These are phyloP conservation scores for Brassica juncea DNA, from an alignment of 345 rosid genomes.

Conservation along the genomic window DNA sequence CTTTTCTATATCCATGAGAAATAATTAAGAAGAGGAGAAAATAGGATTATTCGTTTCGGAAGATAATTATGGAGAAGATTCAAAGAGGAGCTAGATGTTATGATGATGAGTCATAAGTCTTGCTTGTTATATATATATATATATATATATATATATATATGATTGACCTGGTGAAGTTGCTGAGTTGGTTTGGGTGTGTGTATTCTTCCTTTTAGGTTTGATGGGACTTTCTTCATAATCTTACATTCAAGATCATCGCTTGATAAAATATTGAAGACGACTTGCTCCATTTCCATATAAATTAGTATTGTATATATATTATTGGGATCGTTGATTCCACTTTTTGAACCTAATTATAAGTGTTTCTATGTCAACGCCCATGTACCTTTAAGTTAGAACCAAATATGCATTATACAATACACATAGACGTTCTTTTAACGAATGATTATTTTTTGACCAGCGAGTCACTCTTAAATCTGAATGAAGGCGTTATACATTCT, in stretches of 20 bases:
- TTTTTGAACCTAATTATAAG: background rate
- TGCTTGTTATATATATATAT: background rate
- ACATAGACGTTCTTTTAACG: background rate
- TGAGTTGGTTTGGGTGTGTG: conserved; percentile 28
- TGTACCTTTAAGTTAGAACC: conserved; percentile 22
- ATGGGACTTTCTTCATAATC: conserved; percentile 12
- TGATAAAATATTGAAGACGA: conserved; percentile 21
- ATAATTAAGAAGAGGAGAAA: conserved; percentile 1
- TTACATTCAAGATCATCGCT: conserved; percentile 14
- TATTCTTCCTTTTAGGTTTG: conserved; percentile 17
- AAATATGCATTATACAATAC: conserved; percentile 9
- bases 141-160: background rate
- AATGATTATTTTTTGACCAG: conserved; percentile 33
- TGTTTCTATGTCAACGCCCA: conserved; percentile 20
- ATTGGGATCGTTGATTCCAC: background rate
- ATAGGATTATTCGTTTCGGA: background rate
- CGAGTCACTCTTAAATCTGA: background rate
- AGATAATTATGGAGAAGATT: background rate
- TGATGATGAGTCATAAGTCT: conserved; percentile 14
- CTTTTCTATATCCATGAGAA: conserved; percentile 40
- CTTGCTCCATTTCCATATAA: conserved; percentile 39
- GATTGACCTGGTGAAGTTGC: conserved; percentile 41
- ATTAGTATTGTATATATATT: background rate
- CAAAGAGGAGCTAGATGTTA: conserved; percentile 1
- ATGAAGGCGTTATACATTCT: background rate